Evolutionary conservation across 139 green algal species (phyloP).

Genomic region (Chlorella sp.): DNA sequence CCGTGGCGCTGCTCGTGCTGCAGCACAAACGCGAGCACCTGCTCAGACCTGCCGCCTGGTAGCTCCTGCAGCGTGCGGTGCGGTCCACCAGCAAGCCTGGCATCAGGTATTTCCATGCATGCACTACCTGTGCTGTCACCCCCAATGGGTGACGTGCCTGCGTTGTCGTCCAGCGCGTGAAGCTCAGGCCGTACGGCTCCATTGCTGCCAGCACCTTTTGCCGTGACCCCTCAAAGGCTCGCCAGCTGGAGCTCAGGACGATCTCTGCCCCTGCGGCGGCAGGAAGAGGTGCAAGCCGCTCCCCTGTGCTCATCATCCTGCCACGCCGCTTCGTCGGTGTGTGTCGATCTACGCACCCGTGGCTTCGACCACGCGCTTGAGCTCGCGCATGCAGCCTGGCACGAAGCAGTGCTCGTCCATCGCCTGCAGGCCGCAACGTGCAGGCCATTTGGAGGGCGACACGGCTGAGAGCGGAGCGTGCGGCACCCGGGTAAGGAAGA

Average conservation of each 20-base stretch:
- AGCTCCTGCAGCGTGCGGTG: not conserved
- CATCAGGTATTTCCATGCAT: no score
- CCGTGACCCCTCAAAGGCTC: not conserved
- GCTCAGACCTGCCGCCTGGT: not conserved
- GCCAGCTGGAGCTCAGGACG: not conserved
- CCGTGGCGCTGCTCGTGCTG: not conserved
- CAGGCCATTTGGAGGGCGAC: not conserved
- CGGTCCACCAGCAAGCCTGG: not conserved
- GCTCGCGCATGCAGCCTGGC: not conserved
- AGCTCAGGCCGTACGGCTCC: not conserved
- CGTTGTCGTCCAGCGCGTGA: not conserved
- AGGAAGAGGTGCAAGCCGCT: not conserved
- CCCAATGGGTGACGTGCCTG: not conserved
- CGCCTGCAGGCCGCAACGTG: not conserved
- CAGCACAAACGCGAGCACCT: not conserved
- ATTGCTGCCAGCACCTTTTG: not conserved
- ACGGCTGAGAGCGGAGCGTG: no score
- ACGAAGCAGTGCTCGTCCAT: not conserved
- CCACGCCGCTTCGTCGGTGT: no score
- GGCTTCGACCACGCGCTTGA: not conserved
- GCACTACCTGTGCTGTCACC: not conserved
- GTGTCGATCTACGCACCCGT: slow-evolving; percentile 1
- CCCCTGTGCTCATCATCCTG: not conserved
- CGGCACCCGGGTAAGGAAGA: no score
- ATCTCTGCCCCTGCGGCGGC: not conserved